A percentile compares a stretch with the other conserved stretches of the same genome.
Evolutionary conservation across 169 alveolate genomes (phyloP).

Genomic region (Plasmodium knowlesi): DNA sequence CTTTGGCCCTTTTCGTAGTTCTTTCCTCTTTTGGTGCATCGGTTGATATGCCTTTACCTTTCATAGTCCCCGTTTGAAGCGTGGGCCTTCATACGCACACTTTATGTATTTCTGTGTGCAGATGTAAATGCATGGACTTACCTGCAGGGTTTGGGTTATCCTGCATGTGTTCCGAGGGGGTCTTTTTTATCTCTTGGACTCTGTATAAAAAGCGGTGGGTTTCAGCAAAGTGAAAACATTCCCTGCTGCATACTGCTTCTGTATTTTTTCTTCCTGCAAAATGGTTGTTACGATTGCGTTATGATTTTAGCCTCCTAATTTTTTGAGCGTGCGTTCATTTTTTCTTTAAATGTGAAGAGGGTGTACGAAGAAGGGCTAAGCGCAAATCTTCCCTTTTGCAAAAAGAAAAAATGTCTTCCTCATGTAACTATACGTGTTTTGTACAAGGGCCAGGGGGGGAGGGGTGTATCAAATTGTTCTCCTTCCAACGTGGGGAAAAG

Average conservation of each 20-base stretch:
- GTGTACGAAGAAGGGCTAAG: neutral
- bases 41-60: constrained; percentile 1
- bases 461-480: neutral
- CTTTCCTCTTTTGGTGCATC: neutral
- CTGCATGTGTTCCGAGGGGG: neutral
- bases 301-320: neutral
- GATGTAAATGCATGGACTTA: no score
- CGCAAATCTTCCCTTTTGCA: neutral
- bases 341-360: neutral
- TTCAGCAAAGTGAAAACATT: neutral
- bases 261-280: neutral
- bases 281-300: neutral
- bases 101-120: no score
- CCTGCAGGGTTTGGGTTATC: neutral
- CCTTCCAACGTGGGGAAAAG: neutral
- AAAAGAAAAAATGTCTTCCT: neutral
- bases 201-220: neutral
- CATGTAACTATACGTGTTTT: neutral
- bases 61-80: neutral
- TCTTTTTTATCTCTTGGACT: neutral
- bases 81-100: neutral
- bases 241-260: neutral
- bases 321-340: neutral
- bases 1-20: neutral
- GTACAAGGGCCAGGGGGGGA: neutral